Base-by-base conservation (phyloP, 225 moss, liverwort and hornwort species). In the Bryum argenteum region DNA sequence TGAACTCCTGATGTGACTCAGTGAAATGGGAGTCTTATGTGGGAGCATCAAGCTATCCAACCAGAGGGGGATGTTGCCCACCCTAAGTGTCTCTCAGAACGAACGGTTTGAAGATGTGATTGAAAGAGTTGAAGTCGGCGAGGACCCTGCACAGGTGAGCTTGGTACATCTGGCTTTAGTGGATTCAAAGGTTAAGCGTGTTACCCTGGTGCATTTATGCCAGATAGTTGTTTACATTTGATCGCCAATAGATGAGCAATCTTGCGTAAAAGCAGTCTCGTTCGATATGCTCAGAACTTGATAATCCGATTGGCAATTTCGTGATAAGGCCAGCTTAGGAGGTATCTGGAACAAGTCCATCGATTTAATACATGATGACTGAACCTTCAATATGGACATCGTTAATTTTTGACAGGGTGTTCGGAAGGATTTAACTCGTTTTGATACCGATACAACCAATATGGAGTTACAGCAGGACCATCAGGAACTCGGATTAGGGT, bases 21-120 rank as follows among this genome's bases (percentile, higher is more conserved):
- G 83, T 73, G 87, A 81, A 42, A 73, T 87, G 78, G 78, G 73
- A 76, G 11, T 81, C 58, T 74, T 87, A 4, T 87, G 81, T 70
- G 79, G 79, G 63, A 83, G 87, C 75, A 73, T 87, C 52, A 83
- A 73, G 22, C 70, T 51, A 48, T 86, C 80, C 53, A 80, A 72
- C 41, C 78, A 83, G 65, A 72, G 75, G 45, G 78, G 78, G 58
- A 47, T 54, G 8, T 71, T 67, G 22, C 54, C 63, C 7, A 38
- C 69, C 69, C 63, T 64, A 21, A 56, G 72, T 7, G 26, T 50
- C 16, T 39, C 44, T 70, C 58, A 74, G 33, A 65, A 71, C 53
- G 60, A 54, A 18, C 54, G 44, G 63, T 37, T 65, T 3, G 73
- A 63, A 16, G 26, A 16, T 42, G 51, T 2, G 60, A 12, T 65